These are phyloP conservation scores for Ambrosia hybrid DNA, from an alignment of 140 eudicot genomes.

Conservation along the genomic window DNA sequence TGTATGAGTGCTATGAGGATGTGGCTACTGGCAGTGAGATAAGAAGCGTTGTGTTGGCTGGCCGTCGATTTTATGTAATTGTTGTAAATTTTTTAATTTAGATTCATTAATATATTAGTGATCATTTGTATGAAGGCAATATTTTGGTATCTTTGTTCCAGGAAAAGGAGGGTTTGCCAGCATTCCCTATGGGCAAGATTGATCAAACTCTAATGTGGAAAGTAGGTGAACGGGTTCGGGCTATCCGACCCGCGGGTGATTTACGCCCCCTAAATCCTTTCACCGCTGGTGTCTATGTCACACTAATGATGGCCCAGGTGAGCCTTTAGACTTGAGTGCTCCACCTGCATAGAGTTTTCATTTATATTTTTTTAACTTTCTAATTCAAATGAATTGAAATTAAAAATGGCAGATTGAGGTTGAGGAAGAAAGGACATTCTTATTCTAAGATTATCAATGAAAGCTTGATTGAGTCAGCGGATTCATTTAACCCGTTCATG, in stretches of 20 bases:
- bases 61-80: slow-evolving; percentile 87
- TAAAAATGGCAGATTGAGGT: slow-evolving; percentile 59
- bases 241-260: slow-evolving; percentile 90
- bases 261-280: slow-evolving; percentile 90
- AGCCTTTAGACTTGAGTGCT: slow-evolving; percentile 14
- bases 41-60: slow-evolving; percentile 94
- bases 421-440: slow-evolving; percentile 97
- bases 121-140: neutral
- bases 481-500: slow-evolving; percentile 95
- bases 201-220: slow-evolving; percentile 98
- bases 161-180: slow-evolving; percentile 97
- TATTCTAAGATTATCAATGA: slow-evolving; percentile 92
- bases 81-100: neutral
- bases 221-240: slow-evolving; percentile 87
- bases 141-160: slow-evolving; percentile 25
- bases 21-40: slow-evolving; percentile 95
- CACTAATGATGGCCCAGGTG: slow-evolving; percentile 99
- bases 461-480: slow-evolving; percentile 92
- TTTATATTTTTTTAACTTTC: neutral
- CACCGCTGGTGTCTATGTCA: slow-evolving; percentile 98
- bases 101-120: neutral
- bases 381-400: neutral
- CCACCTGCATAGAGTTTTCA: neutral
- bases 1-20: slow-evolving; percentile 97
- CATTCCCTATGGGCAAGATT: slow-evolving; percentile 99